These are phyloP conservation scores for Aspergillus cristatus DNA, from an alignment of 495 filamentous ascomycete genomes.

Conservation along the genomic window DNA sequence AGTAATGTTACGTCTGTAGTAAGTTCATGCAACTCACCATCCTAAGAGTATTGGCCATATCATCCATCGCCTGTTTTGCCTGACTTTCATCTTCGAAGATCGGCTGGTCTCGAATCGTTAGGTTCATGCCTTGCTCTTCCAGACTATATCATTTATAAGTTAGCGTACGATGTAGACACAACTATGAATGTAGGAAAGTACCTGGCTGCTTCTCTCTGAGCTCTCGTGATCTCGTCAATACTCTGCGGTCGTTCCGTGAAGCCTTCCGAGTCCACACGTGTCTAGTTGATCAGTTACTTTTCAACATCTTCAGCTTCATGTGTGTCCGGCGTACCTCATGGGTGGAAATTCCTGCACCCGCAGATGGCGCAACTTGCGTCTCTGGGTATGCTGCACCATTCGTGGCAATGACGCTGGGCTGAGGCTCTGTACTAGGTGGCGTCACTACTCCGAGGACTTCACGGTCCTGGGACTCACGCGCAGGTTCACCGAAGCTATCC, in stretches of 20 bases:
- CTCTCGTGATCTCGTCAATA: conserved; percentile 75
- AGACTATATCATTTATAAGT: conserved; percentile 27
- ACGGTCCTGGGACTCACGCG: conserved; percentile 21
- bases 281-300: conserved; percentile 14
- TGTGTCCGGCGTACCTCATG: conserved; percentile 16
- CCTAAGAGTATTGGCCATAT: conserved; percentile 79
- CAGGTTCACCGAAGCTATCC: conserved; percentile 20
- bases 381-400: conserved; percentile 24
- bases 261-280: conserved; percentile 47
- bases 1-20: conserved; percentile 7
- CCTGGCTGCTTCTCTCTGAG: conserved; percentile 67
- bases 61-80: conserved; percentile 79
- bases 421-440: conserved; percentile 14
- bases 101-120: conserved; percentile 87
- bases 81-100: conserved; percentile 88
- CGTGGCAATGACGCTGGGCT: conserved; percentile 11
- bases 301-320: not conserved
- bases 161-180: not conserved
- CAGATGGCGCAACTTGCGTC: conserved; percentile 4
- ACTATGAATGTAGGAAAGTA: conserved; percentile 19
- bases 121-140: conserved; percentile 70
- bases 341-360: conserved; percentile 12
- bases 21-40: conserved; percentile 36
- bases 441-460: conserved; percentile 8
- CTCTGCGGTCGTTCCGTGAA: conserved; percentile 59